Conservation (phyloP, 305 asterid species). For the Solanum aculeatissimum region DNA sequence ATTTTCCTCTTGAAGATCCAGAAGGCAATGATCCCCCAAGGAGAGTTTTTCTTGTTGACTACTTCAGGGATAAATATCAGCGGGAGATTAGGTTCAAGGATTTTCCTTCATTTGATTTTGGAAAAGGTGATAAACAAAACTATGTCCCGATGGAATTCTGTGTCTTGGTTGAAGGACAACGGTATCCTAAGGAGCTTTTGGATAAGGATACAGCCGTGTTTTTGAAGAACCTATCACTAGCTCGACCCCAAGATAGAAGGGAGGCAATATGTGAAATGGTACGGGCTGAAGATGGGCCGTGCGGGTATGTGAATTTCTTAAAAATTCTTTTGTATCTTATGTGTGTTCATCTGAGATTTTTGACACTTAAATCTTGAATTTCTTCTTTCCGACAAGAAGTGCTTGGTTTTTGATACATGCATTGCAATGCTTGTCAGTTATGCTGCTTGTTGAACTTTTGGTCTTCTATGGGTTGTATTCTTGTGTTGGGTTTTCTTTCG, state of each 20-base stretch:
- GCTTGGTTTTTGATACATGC: neutral
- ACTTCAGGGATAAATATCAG: conserved; percentile 7
- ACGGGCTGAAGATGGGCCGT: conserved; percentile 53
- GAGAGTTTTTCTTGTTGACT: neutral
- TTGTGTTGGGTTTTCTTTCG: neutral
- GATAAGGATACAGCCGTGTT: conserved; percentile 10
- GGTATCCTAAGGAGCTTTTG: conserved; percentile 38
- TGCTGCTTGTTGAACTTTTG: neutral
- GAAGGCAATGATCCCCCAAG: neutral
- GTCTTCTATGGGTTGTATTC: neutral
- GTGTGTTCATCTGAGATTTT: neutral
- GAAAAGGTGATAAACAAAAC: conserved; percentile 27
- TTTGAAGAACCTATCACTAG: conserved; percentile 24
- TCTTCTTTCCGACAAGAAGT: neutral
- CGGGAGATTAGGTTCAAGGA: neutral
- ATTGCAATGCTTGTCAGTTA: neutral
- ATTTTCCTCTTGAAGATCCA: neutral
- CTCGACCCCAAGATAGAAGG: conserved; percentile 34
- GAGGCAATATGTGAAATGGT: conserved; percentile 31
- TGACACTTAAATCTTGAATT: neutral
- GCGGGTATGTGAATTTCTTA: conserved; percentile 29
- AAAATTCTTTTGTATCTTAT: neutral
- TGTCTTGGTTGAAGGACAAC: conserved; percentile 51
- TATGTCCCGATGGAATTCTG: conserved; percentile 58
- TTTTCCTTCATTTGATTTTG: conserved; percentile 16